phyloP scores from a whole-genome alignment of 2,329 filamentous ascomycete species.

The Xylaria digitata region DNA sequence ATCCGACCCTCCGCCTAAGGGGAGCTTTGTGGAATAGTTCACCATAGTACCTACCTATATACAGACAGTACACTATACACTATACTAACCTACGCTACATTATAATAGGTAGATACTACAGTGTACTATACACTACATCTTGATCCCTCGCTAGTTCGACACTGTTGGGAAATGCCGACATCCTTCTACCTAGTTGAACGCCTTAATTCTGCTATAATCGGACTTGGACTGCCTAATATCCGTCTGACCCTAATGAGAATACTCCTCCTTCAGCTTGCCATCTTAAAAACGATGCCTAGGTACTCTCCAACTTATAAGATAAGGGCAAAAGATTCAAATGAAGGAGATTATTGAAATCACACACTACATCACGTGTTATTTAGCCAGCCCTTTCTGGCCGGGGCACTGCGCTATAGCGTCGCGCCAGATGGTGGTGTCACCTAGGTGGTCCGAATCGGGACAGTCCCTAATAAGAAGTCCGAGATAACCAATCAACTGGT shows the following conservation, averaged over 20 bases:
- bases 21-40: not conserved
- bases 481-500: conserved; percentile 24
- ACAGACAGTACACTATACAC: no score
- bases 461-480: conserved; percentile 37
- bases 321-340: no score
- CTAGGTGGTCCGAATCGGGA: conserved; percentile 28
- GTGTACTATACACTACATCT: no score
- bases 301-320: no score
- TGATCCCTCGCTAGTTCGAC: conserved; percentile 10
- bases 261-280: not conserved
- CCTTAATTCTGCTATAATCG: not conserved
- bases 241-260: not conserved
- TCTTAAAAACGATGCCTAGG: no score
- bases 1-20: conserved; percentile 17
- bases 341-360: no score
- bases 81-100: no score
- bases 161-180: not conserved
- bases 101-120: not conserved
- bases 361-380: not conserved
- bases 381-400: not conserved
- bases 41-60: no score
- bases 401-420: not conserved
- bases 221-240: not conserved
- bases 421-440: not conserved
- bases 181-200: not conserved